Conservation (phyloP, 805 yeast species). For the Saturnispora diversa region DNA sequence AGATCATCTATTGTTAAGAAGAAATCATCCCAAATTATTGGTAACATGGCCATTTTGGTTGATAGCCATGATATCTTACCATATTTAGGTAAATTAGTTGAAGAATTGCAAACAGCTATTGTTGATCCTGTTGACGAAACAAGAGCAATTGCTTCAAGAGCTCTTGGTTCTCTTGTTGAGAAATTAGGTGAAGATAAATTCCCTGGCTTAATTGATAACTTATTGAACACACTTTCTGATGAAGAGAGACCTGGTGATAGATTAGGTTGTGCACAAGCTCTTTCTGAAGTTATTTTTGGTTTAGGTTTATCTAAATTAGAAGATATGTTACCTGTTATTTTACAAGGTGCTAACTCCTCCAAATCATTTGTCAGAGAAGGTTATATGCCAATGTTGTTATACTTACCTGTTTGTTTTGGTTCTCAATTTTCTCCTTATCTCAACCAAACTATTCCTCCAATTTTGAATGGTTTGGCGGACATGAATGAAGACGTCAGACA, state of each 20-base stretch:
- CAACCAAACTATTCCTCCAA: conserved; percentile 80
- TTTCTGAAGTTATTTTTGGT: conserved; percentile 89
- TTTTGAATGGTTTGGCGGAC: conserved; percentile 87
- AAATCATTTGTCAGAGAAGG: conserved; percentile 79
- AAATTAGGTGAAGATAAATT: conserved; percentile 92
- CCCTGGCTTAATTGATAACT: conserved; percentile 82
- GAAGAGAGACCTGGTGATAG: conserved; percentile 80
- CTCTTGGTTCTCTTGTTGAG: conserved; percentile 91
- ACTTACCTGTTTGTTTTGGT: conserved; percentile 92
- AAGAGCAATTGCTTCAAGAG: conserved; percentile 95
- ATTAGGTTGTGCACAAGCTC: conserved; percentile 94
- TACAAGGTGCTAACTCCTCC: conserved; percentile 60
- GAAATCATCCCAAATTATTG: conserved; percentile 96
- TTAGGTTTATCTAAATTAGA: conserved; percentile 83
- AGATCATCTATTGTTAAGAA: conserved; percentile 89
- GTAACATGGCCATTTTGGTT: conserved; percentile 95
- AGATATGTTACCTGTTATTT: conserved; percentile 74
- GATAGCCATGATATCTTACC: conserved; percentile 82
- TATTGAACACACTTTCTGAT: conserved; percentile 69
- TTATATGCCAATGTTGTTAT: conserved; percentile 79
- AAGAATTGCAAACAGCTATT: conserved; percentile 87
- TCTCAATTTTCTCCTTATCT: conserved; percentile 85
- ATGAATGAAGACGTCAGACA: conserved; percentile 79
- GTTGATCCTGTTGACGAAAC: conserved; percentile 98
- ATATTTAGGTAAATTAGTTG: conserved; percentile 66